Evolutionary conservation across 2,329 filamentous ascomycete species (phyloP), one percentile per base, ranked within the genome.

Genomic region (Verticillium albo-atrum): DNA sequence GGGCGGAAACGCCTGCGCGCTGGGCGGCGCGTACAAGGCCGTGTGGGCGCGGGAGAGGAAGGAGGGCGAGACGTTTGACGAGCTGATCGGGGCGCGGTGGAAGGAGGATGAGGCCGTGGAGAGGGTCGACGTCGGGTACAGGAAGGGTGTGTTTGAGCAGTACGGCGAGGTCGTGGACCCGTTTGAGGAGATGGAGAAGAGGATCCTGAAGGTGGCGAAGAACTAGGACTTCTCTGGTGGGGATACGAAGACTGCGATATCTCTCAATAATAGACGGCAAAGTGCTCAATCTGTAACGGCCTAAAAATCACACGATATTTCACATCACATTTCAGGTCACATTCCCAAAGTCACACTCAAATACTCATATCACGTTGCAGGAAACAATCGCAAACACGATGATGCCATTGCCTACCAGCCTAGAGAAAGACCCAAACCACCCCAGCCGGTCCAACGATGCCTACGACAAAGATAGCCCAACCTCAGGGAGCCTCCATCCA

Each of bases 21-120:
- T 98, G 15, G 95, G 95, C 15, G 92, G 92, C 6, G 94, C 94
- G 27, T 97, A 98, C 77, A 98, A 98, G 77, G 94, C 95, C 15
- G 88, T 96, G 0, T 99, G 95, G 95, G 92, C 90, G 1, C 80
- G 92, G 58, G 92, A 95, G 79, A 79, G 90, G 54, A 73, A 74
- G 26, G 72, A 77, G 2, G 81, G 79, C 20, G 88, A 96, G 82
- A 91, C 83, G 4, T 98, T 98, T 76, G 95, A 98, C 71, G 89
- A 94, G 62, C 80, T 97, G 64, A 89, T 99, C 62, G 91, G 89
- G 7, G 79, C 79, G 70, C 81, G 95, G 63, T 99, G 95, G 95
- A 86, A 85, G 62, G 94, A 97, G 75, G 88, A 89, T 65, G 88
- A 87, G 1, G 92, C 93, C 64, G 88, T 97, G 14, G 85, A 90